Percentiles rank a stretch among this genome's conserved stretches.
These are phyloP conservation scores for Coprinopsis cinerea DNA, from an alignment of 768 basidiomycete genomes.

Conservation along the genomic window DNA sequence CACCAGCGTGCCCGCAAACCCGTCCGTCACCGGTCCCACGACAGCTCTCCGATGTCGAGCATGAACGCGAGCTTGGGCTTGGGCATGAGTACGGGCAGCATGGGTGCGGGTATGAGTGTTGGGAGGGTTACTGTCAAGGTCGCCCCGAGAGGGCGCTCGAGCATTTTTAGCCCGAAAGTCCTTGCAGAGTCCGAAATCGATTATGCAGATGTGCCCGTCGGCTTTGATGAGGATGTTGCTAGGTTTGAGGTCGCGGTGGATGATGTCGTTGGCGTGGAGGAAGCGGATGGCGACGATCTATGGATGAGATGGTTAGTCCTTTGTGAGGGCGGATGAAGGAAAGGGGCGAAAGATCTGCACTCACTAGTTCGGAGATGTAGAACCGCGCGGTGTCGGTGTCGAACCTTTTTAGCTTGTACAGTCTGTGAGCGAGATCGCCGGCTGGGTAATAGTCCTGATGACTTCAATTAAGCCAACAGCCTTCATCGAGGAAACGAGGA, in stretches of 20 bases:
- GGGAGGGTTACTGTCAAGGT: conserved; percentile 1
- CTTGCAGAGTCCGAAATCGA: conserved; percentile 16
- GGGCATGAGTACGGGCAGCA: too few relatives aligned
- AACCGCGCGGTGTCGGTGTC: conserved; percentile 11
- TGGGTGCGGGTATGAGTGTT: too few relatives aligned
- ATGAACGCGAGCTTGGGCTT: too few relatives aligned
- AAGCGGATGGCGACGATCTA: conserved; percentile 14
- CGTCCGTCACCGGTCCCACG: conserved; percentile 10
- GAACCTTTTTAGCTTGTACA: conserved; percentile 6
- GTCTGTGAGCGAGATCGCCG: conserved; percentile 12
- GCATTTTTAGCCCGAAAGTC: conserved; percentile 10
- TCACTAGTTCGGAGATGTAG: conserved; percentile 13
- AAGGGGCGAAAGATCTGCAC: background rate
- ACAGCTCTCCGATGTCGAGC: too few relatives aligned
- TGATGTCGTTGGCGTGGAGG: conserved; percentile 12
- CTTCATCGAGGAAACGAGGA: background rate
- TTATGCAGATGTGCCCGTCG: conserved; percentile 16
- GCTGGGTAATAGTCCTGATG: conserved; percentile 15
- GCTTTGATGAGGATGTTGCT: conserved; percentile 16
- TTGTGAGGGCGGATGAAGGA: too few relatives aligned
- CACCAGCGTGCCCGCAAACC: conserved; percentile 14
- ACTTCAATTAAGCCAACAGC: background rate
- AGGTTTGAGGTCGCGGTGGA: conserved; percentile 17
- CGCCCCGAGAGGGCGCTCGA: background rate
- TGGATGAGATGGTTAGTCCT: background rate